A percentile compares a stretch with the other conserved stretches of the same genome.
These are phyloP conservation scores for Lepidium didymum DNA, from an alignment of 345 rosid genomes.

Conservation along the genomic window DNA sequence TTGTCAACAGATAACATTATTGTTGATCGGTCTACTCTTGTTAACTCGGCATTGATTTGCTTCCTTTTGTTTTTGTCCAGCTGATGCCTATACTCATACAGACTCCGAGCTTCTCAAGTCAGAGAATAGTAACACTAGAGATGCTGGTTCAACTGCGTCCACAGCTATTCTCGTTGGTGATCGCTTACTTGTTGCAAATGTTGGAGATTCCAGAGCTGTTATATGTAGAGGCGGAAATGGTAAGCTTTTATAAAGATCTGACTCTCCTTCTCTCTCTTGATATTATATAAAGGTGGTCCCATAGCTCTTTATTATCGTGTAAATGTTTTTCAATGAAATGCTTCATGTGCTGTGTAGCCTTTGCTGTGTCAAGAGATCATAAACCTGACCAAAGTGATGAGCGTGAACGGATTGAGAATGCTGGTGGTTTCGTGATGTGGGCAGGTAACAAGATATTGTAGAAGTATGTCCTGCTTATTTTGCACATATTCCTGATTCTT, in stretches of 20 bases:
- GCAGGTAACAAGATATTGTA: slow-evolving; percentile 52
- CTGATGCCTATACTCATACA: slow-evolving; percentile 86
- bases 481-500: not conserved
- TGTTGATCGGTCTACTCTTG: not conserved
- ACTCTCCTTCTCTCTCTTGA: not conserved
- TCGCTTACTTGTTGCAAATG: slow-evolving; percentile 92
- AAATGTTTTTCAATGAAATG: not conserved
- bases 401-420: slow-evolving; percentile 95
- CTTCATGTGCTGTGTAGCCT: slow-evolving; percentile 37
- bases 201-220: slow-evolving; percentile 98
- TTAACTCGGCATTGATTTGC: not conserved
- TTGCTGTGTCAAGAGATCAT: slow-evolving; percentile 97
- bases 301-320: not conserved
- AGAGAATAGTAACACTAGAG: slow-evolving; percentile 78
- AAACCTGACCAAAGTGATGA: slow-evolving; percentile 98
- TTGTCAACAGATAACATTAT: not conserved
- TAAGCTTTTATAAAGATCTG: not conserved
- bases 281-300: not conserved
- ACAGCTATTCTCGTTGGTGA: slow-evolving; percentile 92
- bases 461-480: not conserved
- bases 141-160: slow-evolving; percentile 99
- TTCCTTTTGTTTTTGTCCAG: slow-evolving; percentile 29
- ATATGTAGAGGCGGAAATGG: slow-evolving; percentile 91
- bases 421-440: slow-evolving; percentile 99
- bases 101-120: slow-evolving; percentile 91